Evolutionary conservation across 164 flowering plant species (phyloP).

Genomic region (Berberis vulgaris): DNA sequence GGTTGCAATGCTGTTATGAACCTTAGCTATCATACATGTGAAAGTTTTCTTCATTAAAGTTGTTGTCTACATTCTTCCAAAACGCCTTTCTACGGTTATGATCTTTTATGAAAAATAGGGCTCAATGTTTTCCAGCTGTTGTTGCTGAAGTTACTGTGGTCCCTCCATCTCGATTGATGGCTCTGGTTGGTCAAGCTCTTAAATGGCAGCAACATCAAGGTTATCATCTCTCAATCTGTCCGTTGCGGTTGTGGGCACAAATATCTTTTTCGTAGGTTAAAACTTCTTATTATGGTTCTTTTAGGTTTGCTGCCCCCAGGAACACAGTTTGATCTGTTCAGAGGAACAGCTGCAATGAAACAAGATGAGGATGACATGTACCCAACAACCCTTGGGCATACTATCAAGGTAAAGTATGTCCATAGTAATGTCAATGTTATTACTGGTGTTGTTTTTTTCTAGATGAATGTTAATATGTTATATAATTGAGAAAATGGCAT

Average conservation of each 20-base stretch:
- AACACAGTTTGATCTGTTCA: constrained; percentile 91
- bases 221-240: constrained; percentile 9
- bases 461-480: no score
- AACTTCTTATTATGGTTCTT: constrained; percentile 10
- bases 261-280: background rate
- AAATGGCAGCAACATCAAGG: constrained; percentile 99
- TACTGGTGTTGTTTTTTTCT: no score
- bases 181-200: constrained; percentile 91
- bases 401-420: constrained; percentile 59
- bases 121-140: constrained; percentile 43
- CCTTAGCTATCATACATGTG: no score
- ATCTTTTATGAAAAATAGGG: background rate
- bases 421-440: no score
- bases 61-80: no score
- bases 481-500: no score
- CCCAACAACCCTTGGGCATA: constrained; percentile 76
- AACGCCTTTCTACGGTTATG: no score
- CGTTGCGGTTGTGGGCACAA: background rate
- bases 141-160: constrained; percentile 93
- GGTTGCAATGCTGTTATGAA: no score
- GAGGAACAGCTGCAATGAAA: constrained; percentile 99
- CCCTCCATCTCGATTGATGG: constrained; percentile 95
- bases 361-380: constrained; percentile 95
- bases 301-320: constrained; percentile 97
- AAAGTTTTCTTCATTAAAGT: no score